These are phyloP conservation scores for Candida cerambycidarum DNA, from an alignment of 805 yeast species.

Conservation along the genomic window DNA sequence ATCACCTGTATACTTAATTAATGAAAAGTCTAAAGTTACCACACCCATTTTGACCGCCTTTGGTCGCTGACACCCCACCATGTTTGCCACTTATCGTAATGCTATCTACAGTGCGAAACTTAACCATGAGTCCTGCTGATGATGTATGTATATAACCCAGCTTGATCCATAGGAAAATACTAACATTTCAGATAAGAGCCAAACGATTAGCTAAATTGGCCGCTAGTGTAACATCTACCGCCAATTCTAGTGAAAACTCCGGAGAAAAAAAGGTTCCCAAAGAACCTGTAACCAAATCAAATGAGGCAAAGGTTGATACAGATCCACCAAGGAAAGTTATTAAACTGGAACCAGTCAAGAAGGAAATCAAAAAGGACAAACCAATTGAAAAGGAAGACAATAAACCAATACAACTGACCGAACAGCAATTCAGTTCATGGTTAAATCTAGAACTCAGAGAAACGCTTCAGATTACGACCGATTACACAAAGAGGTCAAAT, in stretches of 20 bases:
- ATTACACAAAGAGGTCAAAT: slow-evolving; percentile 16
- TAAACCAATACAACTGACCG: background rate
- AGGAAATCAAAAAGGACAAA: too few species aligned
- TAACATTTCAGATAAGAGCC: slow-evolving; percentile 43
- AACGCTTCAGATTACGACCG: slow-evolving; percentile 35
- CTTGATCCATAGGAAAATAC: slow-evolving; percentile 9
- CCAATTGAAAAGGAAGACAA: background rate
- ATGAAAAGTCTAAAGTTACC: too few species aligned
- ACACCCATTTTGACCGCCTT: too few species aligned
- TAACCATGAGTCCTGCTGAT: slow-evolving; percentile 15
- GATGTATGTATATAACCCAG: slow-evolving; percentile 14
- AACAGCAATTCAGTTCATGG: slow-evolving; percentile 40
- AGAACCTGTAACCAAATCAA: background rate
- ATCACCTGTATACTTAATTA: too few species aligned
- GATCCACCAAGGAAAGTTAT: slow-evolving; percentile 1
- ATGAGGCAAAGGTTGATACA: background rate
- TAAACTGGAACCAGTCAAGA: background rate
- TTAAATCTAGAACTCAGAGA: slow-evolving; percentile 33
- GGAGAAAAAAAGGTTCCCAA: background rate
- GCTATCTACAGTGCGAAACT: slow-evolving; percentile 3
- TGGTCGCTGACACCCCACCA: background rate
- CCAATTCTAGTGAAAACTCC: background rate
- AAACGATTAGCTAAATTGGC: slow-evolving; percentile 54
- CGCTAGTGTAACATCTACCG: slow-evolving; percentile 5
- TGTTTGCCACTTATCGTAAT: background rate